Evolutionary conservation across 2,329 filamentous ascomycete genomes (phyloP).

Genomic region (Trichoderma oligosporum): DNA sequence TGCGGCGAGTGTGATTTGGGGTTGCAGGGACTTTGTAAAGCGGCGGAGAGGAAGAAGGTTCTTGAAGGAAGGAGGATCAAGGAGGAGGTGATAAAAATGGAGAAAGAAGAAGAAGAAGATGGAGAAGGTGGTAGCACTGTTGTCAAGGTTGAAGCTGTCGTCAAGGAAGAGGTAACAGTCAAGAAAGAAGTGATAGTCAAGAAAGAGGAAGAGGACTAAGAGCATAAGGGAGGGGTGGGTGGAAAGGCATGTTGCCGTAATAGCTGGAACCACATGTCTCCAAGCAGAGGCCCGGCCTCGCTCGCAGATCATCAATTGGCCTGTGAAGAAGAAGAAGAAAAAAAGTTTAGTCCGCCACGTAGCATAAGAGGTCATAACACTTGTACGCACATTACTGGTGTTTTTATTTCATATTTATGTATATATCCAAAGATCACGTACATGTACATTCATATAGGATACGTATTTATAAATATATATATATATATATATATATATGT

Average conservation of each 20-base stretch:
- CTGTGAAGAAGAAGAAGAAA: no score
- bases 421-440: no score
- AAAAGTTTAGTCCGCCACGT: conserved; percentile 12
- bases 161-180: conserved; percentile 24
- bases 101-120: conserved; percentile 27
- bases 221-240: neutral
- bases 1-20: conserved; percentile 87
- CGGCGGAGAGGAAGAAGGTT: conserved; percentile 64
- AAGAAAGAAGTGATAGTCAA: conserved; percentile 8
- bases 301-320: neutral
- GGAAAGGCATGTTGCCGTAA: neutral
- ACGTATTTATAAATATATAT: neutral
- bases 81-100: conserved; percentile 28
- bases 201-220: neutral
- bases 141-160: conserved; percentile 25
- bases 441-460: no score
- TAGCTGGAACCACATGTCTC: neutral
- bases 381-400: conserved; percentile 12
- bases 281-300: neutral
- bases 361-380: neutral
- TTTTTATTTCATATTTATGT: neutral
- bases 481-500: no score
- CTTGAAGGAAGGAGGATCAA: conserved; percentile 49
- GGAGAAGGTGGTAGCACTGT: conserved; percentile 20
- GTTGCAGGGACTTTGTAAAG: conserved; percentile 69